Evolutionary conservation across 345 rosid genomes (phyloP).

Genomic region (Populus euphratica): DNA sequence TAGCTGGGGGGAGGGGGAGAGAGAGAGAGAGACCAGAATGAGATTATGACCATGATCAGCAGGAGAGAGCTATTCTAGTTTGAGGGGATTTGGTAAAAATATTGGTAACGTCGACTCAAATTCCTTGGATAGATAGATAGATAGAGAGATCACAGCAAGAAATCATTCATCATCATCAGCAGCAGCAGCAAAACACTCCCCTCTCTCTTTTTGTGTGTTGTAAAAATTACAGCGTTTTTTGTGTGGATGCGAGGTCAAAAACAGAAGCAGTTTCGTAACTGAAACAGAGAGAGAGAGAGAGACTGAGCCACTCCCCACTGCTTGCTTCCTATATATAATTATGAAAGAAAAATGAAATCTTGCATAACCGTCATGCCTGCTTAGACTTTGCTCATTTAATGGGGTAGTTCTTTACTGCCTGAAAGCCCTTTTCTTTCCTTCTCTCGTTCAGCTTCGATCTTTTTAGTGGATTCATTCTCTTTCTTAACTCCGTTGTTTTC

Average conservation of each 20-base stretch:
- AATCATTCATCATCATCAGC: slow-evolving; percentile 6
- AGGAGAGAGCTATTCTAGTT: slow-evolving; percentile 25
- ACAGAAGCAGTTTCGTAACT: slow-evolving; percentile 38
- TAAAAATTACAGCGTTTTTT: slow-evolving; percentile 21
- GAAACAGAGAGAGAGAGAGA: slow-evolving; percentile 15
- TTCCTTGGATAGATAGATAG: not conserved
- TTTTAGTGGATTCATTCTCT: not conserved
- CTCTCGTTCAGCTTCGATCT: not conserved
- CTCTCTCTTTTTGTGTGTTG: slow-evolving; percentile 16
- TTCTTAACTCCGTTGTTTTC: not conserved
- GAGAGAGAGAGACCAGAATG: not conserved
- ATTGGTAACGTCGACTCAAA: slow-evolving; percentile 24
- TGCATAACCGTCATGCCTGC: slow-evolving; percentile 27
- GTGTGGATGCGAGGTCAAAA: slow-evolving; percentile 14
- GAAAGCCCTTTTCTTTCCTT: not conserved
- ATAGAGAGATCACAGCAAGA: not conserved
- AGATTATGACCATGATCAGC: not conserved
- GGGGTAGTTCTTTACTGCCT: slow-evolving; percentile 39
- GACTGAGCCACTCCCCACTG: not conserved
- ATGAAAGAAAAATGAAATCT: slow-evolving; percentile 2
- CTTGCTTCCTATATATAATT: not conserved
- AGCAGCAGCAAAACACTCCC: slow-evolving; percentile 8
- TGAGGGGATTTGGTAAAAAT: slow-evolving; percentile 29
- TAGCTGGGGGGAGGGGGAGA: no score
- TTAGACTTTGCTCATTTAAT: slow-evolving; percentile 33